phyloP scores from a whole-genome alignment of 2,329 filamentous ascomycete genomes.

The Bisporella sp. region DNA sequence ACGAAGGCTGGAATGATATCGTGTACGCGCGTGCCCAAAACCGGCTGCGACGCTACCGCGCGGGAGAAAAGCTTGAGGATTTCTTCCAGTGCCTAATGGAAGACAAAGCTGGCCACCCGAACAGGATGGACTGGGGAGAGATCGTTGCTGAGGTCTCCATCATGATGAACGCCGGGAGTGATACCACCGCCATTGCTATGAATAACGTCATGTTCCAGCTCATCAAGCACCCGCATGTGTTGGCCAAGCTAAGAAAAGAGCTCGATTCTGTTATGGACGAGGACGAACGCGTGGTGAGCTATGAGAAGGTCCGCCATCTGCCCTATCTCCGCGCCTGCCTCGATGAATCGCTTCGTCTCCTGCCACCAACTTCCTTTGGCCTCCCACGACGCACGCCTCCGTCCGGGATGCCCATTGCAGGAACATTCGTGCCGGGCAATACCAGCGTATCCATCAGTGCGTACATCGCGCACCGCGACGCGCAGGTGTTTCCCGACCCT shows the following conservation, averaged over 20 bases:
- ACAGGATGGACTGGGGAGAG: constrained; percentile 48
- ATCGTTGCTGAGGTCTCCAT: constrained; percentile 48
- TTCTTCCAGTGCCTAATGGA: constrained; percentile 52
- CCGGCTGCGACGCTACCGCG: constrained; percentile 37
- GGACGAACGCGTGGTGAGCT: constrained; percentile 38
- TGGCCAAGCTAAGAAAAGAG: constrained; percentile 37
- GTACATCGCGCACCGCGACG: constrained; percentile 33
- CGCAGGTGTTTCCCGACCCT: constrained; percentile 30
- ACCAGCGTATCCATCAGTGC: constrained; percentile 38
- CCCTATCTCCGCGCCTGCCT: constrained; percentile 45
- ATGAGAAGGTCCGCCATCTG: constrained; percentile 42
- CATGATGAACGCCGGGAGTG: constrained; percentile 43
- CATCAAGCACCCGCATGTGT: constrained; percentile 36
- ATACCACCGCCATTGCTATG: constrained; percentile 44
- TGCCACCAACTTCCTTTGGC: constrained; percentile 35
- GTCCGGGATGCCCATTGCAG: constrained; percentile 36
- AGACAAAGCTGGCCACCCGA: constrained; percentile 33
- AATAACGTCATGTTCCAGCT: constrained; percentile 46
- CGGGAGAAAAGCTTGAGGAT: constrained; percentile 49
- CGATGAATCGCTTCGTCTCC: constrained; percentile 41
- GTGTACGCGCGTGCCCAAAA: constrained; percentile 37
- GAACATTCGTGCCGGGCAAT: constrained; percentile 37
- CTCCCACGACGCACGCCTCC: constrained; percentile 38
- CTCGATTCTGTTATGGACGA: constrained; percentile 37
- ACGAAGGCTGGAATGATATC: constrained; percentile 39